phyloP scores from a whole-genome alignment of 2,329 filamentous ascomycete species.

The Neocucurbitaria cava region DNA sequence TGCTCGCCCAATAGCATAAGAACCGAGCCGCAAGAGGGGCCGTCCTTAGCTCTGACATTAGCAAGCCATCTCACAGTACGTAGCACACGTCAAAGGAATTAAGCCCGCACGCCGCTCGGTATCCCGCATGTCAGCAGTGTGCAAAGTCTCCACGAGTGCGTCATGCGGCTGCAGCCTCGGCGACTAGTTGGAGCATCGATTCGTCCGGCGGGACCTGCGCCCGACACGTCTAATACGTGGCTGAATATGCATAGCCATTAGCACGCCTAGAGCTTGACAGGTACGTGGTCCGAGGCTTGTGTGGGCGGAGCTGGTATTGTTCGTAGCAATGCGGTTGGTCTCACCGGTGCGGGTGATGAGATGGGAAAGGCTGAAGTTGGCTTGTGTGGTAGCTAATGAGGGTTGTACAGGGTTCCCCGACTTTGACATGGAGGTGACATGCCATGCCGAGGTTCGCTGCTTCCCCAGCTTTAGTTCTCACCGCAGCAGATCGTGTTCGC shows the following conservation, averaged over 20 bases:
- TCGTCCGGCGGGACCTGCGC: slow-evolving; percentile 7
- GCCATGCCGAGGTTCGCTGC: not conserved
- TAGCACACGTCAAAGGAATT: not conserved
- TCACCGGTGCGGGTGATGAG: not conserved
- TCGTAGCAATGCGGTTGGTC: slow-evolving; percentile 2
- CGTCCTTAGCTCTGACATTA: not conserved
- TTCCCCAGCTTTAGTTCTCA: not conserved
- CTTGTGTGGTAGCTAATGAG: not conserved
- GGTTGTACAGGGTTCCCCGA: not conserved
- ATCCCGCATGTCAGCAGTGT: not conserved
- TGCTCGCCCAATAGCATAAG: not conserved
- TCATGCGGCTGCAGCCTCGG: slow-evolving; percentile 9
- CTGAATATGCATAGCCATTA: not conserved
- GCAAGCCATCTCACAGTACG: not conserved
- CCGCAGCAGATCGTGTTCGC: not conserved
- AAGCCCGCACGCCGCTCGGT: not conserved
- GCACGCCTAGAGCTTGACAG: not conserved
- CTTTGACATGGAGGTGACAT: not conserved
- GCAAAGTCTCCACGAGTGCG: not conserved
- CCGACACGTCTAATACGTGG: slow-evolving; percentile 8
- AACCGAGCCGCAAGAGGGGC: not conserved
- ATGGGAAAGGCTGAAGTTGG: not conserved
- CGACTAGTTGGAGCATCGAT: slow-evolving; percentile 1
- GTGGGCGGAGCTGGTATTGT: slow-evolving; percentile 1
- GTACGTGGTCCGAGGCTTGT: not conserved